Percentiles rank a stretch among this genome's conserved stretches.
phyloP scores from a whole-genome alignment of 176 grass and related monocot species.

The Zizania latifolia region DNA sequence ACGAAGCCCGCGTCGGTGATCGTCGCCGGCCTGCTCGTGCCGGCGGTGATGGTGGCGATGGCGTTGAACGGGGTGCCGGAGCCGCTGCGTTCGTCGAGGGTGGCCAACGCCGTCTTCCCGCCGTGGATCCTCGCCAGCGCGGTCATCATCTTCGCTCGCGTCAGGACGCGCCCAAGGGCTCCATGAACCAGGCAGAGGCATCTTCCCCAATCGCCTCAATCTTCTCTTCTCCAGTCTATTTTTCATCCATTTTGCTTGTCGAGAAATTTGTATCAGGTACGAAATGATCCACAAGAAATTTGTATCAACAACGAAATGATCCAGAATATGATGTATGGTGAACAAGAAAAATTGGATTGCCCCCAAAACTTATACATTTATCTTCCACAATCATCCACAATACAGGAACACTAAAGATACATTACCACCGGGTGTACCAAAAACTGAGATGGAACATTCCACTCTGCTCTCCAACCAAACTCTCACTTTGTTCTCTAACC shows the following conservation, averaged over 20 bases:
- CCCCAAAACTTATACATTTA: not conserved
- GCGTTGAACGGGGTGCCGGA: constrained; percentile 42
- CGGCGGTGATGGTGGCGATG: constrained; percentile 26
- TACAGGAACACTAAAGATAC: not conserved
- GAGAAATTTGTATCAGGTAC: not conserved
- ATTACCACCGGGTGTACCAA: too few species aligned
- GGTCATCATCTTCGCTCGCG: constrained; percentile 41
- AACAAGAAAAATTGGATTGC: not conserved
- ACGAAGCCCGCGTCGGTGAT: constrained; percentile 45
- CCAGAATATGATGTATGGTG: not conserved
- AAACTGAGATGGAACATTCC: too few species aligned
- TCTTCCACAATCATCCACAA: not conserved
- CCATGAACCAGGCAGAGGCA: not conserved
- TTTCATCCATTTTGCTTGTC: too few species aligned
- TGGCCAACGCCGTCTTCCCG: constrained; percentile 31
- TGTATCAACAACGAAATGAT: not conserved
- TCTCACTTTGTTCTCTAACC: too few species aligned
- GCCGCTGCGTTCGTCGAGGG: constrained; percentile 22
- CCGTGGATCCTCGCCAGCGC: constrained; percentile 51
- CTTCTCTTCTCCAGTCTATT: not conserved
- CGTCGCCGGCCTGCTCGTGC: constrained; percentile 44
- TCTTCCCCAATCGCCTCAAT: not conserved
- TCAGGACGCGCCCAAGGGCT: constrained; percentile 36
- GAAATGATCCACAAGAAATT: not conserved
- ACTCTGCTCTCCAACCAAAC: too few species aligned